Conservation (phyloP, 2,329 filamentous ascomycete genomes). For the Aphanoascus verrucosus region DNA sequence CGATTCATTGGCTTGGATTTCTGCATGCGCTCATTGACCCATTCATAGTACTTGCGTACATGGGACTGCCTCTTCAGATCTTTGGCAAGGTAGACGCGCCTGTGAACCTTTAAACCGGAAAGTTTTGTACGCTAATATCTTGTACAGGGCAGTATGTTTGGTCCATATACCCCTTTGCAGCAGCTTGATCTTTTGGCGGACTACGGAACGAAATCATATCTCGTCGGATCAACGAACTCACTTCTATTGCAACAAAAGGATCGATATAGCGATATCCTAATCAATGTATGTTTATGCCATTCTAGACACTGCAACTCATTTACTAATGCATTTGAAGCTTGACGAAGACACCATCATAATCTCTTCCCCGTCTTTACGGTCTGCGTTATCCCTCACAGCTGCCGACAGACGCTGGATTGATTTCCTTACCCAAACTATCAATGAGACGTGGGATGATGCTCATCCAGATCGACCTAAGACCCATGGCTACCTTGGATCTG, state of each 20-base stretch:
- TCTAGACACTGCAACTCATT: not conserved
- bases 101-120: not conserved
- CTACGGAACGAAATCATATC: constrained; percentile 89
- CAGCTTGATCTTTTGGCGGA: constrained; percentile 91
- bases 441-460: constrained; percentile 90
- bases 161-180: constrained; percentile 91
- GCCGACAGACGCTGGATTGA: constrained; percentile 95
- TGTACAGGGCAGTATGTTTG: constrained; percentile 73
- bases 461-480: constrained; percentile 87
- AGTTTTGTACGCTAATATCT: not conserved
- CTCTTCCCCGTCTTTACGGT: constrained; percentile 64
- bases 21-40: constrained; percentile 18
- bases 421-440: constrained; percentile 81
- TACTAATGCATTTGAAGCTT: constrained; percentile 38
- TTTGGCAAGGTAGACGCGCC: constrained; percentile 64
- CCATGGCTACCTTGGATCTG: constrained; percentile 86
- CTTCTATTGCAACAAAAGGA: constrained; percentile 88
- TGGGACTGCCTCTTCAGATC: constrained; percentile 88
- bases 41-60: constrained; percentile 64
- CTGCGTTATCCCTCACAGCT: constrained; percentile 65
- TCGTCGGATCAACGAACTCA: constrained; percentile 94
- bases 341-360: constrained; percentile 82
- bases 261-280: constrained; percentile 87
- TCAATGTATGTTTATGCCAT: constrained; percentile 50
- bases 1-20: constrained; percentile 2